These are phyloP conservation scores for Thelonectria blattea DNA, from an alignment of 2,329 filamentous ascomycete species.

Conservation along the genomic window DNA sequence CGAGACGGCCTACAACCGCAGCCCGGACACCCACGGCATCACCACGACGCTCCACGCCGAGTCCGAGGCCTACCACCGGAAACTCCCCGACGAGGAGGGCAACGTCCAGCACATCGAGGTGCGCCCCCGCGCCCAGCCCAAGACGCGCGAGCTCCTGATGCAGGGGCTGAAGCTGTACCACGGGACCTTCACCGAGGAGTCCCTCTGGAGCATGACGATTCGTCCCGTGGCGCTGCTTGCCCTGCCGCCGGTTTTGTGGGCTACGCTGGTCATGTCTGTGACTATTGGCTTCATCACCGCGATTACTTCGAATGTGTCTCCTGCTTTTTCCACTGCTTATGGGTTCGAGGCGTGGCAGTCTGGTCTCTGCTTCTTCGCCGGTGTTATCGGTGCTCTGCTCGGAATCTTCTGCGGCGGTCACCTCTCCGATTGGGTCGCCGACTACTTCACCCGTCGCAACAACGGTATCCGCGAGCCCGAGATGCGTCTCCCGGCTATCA, in stretches of 20 bases:
- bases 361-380: constrained; percentile 56
- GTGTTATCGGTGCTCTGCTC: constrained; percentile 50
- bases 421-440: constrained; percentile 44
- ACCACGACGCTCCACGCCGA: constrained; percentile 12
- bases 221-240: constrained; percentile 54
- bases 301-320: constrained; percentile 56
- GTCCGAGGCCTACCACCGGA: constrained; percentile 15
- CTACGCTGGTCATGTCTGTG: constrained; percentile 56
- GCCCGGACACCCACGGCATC: constrained; percentile 19
- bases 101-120: constrained; percentile 14
- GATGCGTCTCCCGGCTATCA: constrained; percentile 50
- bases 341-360: constrained; percentile 50
- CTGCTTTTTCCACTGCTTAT: constrained; percentile 47
- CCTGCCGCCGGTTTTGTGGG: constrained; percentile 59
- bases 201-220: constrained; percentile 47
- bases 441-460: constrained; percentile 43
- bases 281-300: constrained; percentile 60
- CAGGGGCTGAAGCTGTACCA: constrained; percentile 19
- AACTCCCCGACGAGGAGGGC: constrained; percentile 13
- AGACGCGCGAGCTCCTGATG: constrained; percentile 1
- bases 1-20: constrained; percentile 55
- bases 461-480: constrained; percentile 48
- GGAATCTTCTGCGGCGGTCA: constrained; percentile 44
- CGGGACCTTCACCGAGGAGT: constrained; percentile 22
- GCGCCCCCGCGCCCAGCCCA: background rate